These are phyloP conservation scores for Chaetomium cochliodes DNA, from an alignment of 495 filamentous ascomycete genomes.

Conservation along the genomic window DNA sequence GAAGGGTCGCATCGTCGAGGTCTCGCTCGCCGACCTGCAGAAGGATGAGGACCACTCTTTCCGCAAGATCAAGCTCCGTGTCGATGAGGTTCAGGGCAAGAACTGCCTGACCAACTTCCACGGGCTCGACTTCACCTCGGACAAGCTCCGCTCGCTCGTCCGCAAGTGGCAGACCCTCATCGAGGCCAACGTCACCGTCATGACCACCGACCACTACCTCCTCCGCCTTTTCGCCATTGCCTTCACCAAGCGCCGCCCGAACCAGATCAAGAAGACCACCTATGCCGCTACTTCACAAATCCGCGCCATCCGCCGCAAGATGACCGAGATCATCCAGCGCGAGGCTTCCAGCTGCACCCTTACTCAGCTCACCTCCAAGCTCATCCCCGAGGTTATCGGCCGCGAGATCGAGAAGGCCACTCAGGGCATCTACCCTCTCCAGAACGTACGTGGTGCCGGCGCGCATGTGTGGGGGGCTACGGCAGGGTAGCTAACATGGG, in stretches of 20 bases:
- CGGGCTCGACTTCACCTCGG: conserved; percentile 98
- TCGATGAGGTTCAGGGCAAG: conserved; percentile 99
- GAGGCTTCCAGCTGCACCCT: conserved; percentile 93
- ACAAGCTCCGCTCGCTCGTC: conserved; percentile 97
- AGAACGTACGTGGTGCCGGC: conserved; percentile 71
- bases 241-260: conserved; percentile 97
- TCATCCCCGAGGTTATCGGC: conserved; percentile 98
- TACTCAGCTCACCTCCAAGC: conserved; percentile 91
- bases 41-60: conserved; percentile 99
- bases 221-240: conserved; percentile 97
- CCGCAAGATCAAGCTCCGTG: conserved; percentile 98
- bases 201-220: conserved; percentile 99
- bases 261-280: conserved; percentile 99
- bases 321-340: conserved; percentile 96
- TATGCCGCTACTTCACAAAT: conserved; percentile 96
- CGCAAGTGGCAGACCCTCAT: conserved; percentile 99
- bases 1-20: conserved; percentile 98
- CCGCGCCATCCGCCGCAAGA: conserved; percentile 96
- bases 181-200: conserved; percentile 98
- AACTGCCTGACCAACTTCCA: conserved; percentile 99
- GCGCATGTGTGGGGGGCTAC: neutral
- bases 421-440: conserved; percentile 98
- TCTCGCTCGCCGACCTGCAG: conserved; percentile 96
- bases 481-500: conserved; percentile 24
- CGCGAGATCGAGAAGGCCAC: conserved; percentile 99